Evolutionary conservation across 768 basidiomycete species (phyloP).

Genomic region (Trametes sanguinea): DNA sequence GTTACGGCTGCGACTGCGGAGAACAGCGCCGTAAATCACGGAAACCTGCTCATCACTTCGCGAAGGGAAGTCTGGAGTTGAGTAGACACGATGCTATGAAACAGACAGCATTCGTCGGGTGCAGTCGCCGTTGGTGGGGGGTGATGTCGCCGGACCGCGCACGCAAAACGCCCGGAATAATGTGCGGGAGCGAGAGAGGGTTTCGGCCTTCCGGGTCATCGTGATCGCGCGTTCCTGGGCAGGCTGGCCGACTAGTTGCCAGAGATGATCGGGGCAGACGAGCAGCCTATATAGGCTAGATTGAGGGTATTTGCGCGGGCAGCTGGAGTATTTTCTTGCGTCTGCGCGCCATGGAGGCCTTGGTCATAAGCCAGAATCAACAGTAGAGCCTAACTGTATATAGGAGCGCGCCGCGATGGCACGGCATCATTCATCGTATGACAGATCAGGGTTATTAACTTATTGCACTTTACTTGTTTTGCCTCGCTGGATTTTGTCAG

Average conservation of each 20-base stretch:
- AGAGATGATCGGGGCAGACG: constrained; percentile 20
- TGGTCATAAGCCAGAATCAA: constrained; percentile 14
- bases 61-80: constrained; percentile 13
- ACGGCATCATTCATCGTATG: constrained; percentile 27
- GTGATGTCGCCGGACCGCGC: constrained; percentile 7
- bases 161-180: constrained; percentile 16
- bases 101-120: not conserved
- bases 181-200: constrained; percentile 13
- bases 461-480: constrained; percentile 27
- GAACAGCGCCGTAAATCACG: constrained; percentile 1
- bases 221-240: constrained; percentile 24
- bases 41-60: constrained; percentile 2
- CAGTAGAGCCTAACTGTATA: constrained; percentile 20
- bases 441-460: constrained; percentile 25
- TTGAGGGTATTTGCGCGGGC: constrained; percentile 25
- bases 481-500: constrained; percentile 13
- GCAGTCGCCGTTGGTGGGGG: not conserved
- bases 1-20: not conserved
- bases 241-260: constrained; percentile 11
- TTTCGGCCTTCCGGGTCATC: constrained; percentile 24
- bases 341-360: not conserved
- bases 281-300: constrained; percentile 24
- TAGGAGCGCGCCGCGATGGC: constrained; percentile 20
- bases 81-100: constrained; percentile 21
- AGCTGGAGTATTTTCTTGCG: constrained; percentile 9